A percentile compares a stretch with the other conserved stretches of the same genome.
These are phyloP conservation scores for Talaromyces stipitatus DNA, from an alignment of 495 filamentous ascomycete genomes.

Conservation along the genomic window DNA sequence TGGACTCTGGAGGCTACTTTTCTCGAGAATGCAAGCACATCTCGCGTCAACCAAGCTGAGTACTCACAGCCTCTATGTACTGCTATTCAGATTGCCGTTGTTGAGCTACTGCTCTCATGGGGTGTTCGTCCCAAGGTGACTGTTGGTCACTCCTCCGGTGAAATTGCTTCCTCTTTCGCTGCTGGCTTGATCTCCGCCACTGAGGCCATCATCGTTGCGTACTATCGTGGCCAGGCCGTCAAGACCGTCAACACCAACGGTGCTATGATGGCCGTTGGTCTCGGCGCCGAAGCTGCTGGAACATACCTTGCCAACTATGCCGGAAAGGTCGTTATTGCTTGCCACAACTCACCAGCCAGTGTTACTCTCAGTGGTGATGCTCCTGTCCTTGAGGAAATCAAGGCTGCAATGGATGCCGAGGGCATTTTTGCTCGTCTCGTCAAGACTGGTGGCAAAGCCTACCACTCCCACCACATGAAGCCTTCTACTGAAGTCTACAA, in stretches of 20 bases:
- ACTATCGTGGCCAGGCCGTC: constrained; percentile 17
- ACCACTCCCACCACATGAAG: constrained; percentile 52
- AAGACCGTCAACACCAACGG: constrained; percentile 4
- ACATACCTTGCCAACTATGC: neutral
- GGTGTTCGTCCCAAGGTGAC: constrained; percentile 10
- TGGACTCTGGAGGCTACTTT: constrained; percentile 38
- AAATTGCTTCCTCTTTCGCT: constrained; percentile 28
- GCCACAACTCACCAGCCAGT: constrained; percentile 23
- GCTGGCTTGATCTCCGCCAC: constrained; percentile 12
- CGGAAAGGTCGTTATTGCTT: constrained; percentile 13
- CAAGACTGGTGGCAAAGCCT: constrained; percentile 40
- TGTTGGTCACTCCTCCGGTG: constrained; percentile 28
- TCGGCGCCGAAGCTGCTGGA: neutral
- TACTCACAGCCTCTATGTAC: constrained; percentile 18
- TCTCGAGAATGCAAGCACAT: neutral
- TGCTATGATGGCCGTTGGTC: constrained; percentile 15
- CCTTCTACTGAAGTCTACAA: constrained; percentile 5
- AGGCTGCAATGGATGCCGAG: constrained; percentile 4
- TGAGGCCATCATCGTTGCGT: constrained; percentile 21
- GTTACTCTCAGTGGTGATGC: constrained; percentile 21
- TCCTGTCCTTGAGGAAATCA: constrained; percentile 10
- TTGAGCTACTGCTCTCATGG: constrained; percentile 19
- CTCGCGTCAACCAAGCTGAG: constrained; percentile 9
- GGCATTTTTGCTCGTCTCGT: constrained; percentile 43
- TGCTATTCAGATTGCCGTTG: constrained; percentile 23